Evolutionary conservation across 1,139 yeast species (phyloP).

Genomic region (Blastobotrys indianensis): DNA sequence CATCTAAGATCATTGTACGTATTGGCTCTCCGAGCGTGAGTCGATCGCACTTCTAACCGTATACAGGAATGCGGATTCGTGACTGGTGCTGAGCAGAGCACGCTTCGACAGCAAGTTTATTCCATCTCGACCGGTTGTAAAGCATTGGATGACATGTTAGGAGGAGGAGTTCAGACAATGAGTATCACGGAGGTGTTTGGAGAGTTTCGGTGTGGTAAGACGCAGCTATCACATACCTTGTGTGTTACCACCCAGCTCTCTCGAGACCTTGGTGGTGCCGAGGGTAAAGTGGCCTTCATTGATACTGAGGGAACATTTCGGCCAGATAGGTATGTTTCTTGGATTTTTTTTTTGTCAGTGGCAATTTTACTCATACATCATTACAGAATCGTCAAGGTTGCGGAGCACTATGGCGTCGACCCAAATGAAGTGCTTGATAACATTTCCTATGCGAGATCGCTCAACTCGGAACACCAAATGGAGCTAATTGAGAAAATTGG

Average conservation of each 20-base stretch:
- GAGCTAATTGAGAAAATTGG: slow-evolving; percentile 52
- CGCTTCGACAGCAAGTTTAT: slow-evolving; percentile 43
- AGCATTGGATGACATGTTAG: slow-evolving; percentile 48
- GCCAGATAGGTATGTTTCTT: slow-evolving; percentile 15
- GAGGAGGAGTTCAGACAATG: slow-evolving; percentile 59
- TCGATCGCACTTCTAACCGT: too few relatives aligned
- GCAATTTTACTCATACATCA: neutral
- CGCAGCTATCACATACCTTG: slow-evolving; percentile 54
- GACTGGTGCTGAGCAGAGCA: slow-evolving; percentile 49
- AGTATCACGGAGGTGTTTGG: slow-evolving; percentile 60
- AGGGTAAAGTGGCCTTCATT: slow-evolving; percentile 56
- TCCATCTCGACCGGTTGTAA: slow-evolving; percentile 50
- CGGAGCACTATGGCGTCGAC: slow-evolving; percentile 49
- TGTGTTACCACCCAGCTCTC: slow-evolving; percentile 58
- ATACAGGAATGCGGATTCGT: slow-evolving; percentile 39
- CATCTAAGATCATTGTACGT: slow-evolving; percentile 42
- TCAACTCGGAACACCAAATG: slow-evolving; percentile 57
- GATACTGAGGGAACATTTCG: slow-evolving; percentile 50
- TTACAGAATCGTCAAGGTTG: slow-evolving; percentile 46
- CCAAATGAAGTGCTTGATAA: slow-evolving; percentile 48
- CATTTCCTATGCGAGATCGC: slow-evolving; percentile 52
- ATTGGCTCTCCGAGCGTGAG: too few relatives aligned
- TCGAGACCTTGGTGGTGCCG: slow-evolving; percentile 50
- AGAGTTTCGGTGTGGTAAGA: slow-evolving; percentile 57
- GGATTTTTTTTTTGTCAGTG: too few relatives aligned